Base-by-base conservation (phyloP, 192 early-diverging fungal genomes). In the Entomortierella lignicola region DNA sequence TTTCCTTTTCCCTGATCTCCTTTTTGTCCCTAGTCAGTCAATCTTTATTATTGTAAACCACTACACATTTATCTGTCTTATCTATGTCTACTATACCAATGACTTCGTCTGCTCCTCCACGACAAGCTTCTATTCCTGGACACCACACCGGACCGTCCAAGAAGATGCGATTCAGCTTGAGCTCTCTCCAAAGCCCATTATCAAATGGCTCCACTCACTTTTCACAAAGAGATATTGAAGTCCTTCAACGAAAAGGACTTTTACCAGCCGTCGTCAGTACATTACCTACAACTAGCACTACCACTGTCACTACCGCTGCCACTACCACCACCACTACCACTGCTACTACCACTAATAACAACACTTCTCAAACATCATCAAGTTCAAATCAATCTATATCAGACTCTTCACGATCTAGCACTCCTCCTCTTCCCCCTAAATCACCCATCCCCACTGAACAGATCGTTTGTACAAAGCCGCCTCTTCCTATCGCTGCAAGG, bases 201-300 rank as follows among this genome's bases (percentile, higher is more conserved):
- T 53, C 73, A 15, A 32, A 60, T 43, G 73, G 59, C 23, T 59
- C 25, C 2, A 55, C 62, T 15, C 65, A 57, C 5, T 48, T 77
- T 17, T 55, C 66, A 15, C 60, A 52, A 47, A 55, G 39, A 26
- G 73, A 77, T 17, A 62, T 77, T 55, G 54, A 77, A 27, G 26
- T 42, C 47, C 56, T 77, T 6, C 65, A 60, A 17, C 53, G 44
- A 23, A 67, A 68, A n/a, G 73, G 73, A 8, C 39, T 68, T 30
- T 55, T 77, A 5, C 72, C 51, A 31, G 21, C 64, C 21, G 58
- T 23, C 17, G n/a, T 47, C 31, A 6, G 25, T 3, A 39, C 62
- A 47, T 43, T 56, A n/a, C n/a, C n/a, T n/a, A n/a, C n/a, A n/a
- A n/a, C n/a, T n/a, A n/a, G n/a, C n/a, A n/a, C n/a, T n/a, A n/a